phyloP scores from a whole-genome alignment of 1,139 yeast genomes.

The Hyphopichia buzzinii region DNA sequence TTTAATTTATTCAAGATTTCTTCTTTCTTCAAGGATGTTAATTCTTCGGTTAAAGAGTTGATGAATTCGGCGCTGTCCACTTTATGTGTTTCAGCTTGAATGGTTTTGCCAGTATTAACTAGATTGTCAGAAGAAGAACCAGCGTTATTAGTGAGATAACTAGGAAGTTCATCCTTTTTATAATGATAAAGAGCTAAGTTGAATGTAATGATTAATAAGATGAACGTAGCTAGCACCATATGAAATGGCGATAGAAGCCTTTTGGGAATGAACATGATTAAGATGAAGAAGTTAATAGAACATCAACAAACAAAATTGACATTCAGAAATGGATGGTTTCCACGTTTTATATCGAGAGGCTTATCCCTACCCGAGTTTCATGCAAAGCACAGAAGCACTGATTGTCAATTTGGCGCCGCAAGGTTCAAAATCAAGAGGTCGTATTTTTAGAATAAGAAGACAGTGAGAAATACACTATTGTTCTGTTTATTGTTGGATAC shows the following conservation, averaged over 20 bases:
- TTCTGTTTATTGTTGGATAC: too few species aligned
- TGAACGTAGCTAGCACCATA: background rate
- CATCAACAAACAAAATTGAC: too few species aligned
- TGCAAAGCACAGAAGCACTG: too few species aligned
- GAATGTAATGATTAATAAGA: background rate
- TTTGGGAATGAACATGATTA: background rate
- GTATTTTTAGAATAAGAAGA: too few species aligned
- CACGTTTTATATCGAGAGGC: too few species aligned
- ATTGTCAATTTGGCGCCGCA: too few species aligned
- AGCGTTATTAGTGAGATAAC: background rate
- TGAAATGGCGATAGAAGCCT: slow-evolving; percentile 1
- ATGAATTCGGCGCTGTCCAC: slow-evolving; percentile 7
- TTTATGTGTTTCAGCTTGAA: slow-evolving; percentile 5
- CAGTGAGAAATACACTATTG: too few species aligned
- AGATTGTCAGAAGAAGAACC: background rate
- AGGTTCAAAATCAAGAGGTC: too few species aligned
- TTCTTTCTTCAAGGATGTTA: slow-evolving; percentile 13
- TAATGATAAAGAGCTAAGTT: background rate
- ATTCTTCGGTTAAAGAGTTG: slow-evolving; percentile 8
- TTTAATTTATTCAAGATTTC: slow-evolving; percentile 16
- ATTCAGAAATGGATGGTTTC: too few species aligned
- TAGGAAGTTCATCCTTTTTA: background rate
- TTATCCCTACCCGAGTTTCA: too few species aligned
- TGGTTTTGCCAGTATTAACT: background rate
- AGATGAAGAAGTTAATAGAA: background rate